phyloP scores from a whole-genome alignment of 2,329 filamentous ascomycete genomes.

The Diaporthe citriasiana region DNA sequence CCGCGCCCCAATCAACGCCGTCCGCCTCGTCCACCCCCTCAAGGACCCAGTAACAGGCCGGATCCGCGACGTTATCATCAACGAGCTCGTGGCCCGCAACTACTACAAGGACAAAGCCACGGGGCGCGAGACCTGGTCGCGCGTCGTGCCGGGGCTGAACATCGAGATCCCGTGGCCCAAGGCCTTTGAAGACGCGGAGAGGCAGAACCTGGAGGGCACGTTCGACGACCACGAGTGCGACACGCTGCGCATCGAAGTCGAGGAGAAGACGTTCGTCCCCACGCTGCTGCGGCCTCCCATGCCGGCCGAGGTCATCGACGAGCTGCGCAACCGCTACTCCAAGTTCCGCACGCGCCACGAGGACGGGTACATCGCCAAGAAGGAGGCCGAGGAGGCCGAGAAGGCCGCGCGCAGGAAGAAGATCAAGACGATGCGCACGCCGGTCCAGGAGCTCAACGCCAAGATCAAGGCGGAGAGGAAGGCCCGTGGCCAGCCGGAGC shows the following conservation, averaged over 20 bases:
- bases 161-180: constrained; percentile 83
- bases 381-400: constrained; percentile 55
- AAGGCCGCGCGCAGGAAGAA: constrained; percentile 55
- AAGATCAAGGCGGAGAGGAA: constrained; percentile 66
- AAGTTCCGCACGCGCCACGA: constrained; percentile 87
- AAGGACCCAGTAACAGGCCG: constrained; percentile 74
- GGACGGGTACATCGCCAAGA: constrained; percentile 73
- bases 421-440: constrained; percentile 63
- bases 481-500: constrained; percentile 67
- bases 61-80: constrained; percentile 82
- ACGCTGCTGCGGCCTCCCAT: constrained; percentile 83
- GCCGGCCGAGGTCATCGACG: constrained; percentile 83
- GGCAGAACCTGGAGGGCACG: constrained; percentile 58
- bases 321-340: constrained; percentile 87
- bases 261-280: constrained; percentile 83
- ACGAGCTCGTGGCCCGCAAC: constrained; percentile 72
- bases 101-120: constrained; percentile 65
- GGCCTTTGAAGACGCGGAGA: constrained; percentile 52
- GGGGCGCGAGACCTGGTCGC: constrained; percentile 63
- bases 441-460: constrained; percentile 72
- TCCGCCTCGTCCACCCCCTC: constrained; percentile 87
- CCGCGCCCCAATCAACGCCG: constrained; percentile 75
- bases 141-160: constrained; percentile 79
- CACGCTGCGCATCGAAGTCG: constrained; percentile 82
- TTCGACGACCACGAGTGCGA: constrained; percentile 70